Conservation (phyloP, 352 stramenopile species). For the Globisporangium irregulare region DNA sequence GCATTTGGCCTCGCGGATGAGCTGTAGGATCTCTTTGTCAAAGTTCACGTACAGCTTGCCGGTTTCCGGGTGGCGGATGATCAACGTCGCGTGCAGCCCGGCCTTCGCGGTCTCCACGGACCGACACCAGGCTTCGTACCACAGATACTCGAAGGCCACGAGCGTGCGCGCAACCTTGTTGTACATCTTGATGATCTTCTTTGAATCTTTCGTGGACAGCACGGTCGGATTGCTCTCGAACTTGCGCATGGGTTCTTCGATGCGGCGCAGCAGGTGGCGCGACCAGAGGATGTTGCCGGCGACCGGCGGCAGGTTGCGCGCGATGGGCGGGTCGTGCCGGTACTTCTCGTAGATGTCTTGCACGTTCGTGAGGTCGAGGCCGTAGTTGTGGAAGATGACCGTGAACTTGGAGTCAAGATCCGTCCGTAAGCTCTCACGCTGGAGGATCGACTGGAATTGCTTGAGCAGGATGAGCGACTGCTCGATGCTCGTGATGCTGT, state of each 20-base stretch:
- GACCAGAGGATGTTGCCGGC: constrained; percentile 88
- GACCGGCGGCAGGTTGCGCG: constrained; percentile 79
- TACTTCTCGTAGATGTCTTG: constrained; percentile 87
- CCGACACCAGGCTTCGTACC: constrained; percentile 86
- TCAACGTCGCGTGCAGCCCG: constrained; percentile 77
- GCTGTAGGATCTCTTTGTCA: constrained; percentile 85
- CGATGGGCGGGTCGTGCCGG: constrained; percentile 79
- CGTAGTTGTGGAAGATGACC: constrained; percentile 92
- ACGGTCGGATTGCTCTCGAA: constrained; percentile 85
- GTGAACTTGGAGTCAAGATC: constrained; percentile 90
- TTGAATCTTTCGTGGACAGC: constrained; percentile 83
- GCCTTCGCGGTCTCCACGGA: constrained; percentile 76
- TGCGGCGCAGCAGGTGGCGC: constrained; percentile 77
- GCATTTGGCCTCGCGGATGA: constrained; percentile 85
- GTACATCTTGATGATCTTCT: constrained; percentile 91
- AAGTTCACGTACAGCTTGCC: constrained; percentile 86
- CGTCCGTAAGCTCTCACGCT: constrained; percentile 74
- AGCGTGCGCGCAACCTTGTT: constrained; percentile 88
- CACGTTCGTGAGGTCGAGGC: constrained; percentile 79
- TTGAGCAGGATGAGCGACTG: constrained; percentile 82
- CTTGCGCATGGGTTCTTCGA: constrained; percentile 87
- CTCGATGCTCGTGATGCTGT: constrained; percentile 88
- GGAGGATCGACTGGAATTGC: constrained; percentile 86
- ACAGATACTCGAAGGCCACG: constrained; percentile 89
- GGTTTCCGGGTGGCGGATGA: constrained; percentile 77